Conservation (phyloP, 2,329 filamentous ascomycete genomes). For the Aureobasidium pullulans region DNA sequence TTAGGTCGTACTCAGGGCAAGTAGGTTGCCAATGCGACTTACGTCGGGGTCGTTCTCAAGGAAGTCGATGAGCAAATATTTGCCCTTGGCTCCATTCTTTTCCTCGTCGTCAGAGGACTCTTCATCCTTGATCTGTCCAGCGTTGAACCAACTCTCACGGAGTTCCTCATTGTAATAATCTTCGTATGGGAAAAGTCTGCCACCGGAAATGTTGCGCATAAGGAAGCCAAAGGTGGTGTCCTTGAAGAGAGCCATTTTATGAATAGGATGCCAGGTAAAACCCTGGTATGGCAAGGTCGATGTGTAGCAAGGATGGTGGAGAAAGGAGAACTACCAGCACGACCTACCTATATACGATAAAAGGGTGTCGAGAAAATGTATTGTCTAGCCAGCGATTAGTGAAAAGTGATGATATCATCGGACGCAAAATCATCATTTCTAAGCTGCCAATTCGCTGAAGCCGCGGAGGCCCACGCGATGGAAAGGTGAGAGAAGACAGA, state of each 20-base stretch:
- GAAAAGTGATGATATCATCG: background rate
- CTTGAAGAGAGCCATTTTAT: constrained; percentile 7
- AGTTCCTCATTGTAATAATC: constrained; percentile 11
- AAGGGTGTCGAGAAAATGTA: background rate
- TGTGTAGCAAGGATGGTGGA: background rate
- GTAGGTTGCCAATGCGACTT: background rate
- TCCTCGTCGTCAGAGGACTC: constrained; percentile 8
- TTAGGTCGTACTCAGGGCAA: background rate
- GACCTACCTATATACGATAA: background rate
- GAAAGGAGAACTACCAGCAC: background rate
- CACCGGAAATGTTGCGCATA: constrained; percentile 13
- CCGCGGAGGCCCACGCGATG: constrained; percentile 1
- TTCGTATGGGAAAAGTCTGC: constrained; percentile 10
- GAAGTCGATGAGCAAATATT: constrained; percentile 14
- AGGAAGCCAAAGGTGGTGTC: constrained; percentile 14
- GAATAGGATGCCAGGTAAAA: background rate
- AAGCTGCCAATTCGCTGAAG: background rate
- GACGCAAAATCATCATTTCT: background rate
- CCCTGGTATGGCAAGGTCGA: background rate
- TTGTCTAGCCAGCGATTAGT: background rate
- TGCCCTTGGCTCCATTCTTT: constrained; percentile 6
- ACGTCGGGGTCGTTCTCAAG: constrained; percentile 19
- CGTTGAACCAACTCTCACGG: constrained; percentile 2
- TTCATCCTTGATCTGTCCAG: background rate
- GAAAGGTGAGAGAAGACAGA: background rate